phyloP scores from a whole-genome alignment of 2,329 filamentous ascomycete genomes.

The Aureobasidium sp. region DNA sequence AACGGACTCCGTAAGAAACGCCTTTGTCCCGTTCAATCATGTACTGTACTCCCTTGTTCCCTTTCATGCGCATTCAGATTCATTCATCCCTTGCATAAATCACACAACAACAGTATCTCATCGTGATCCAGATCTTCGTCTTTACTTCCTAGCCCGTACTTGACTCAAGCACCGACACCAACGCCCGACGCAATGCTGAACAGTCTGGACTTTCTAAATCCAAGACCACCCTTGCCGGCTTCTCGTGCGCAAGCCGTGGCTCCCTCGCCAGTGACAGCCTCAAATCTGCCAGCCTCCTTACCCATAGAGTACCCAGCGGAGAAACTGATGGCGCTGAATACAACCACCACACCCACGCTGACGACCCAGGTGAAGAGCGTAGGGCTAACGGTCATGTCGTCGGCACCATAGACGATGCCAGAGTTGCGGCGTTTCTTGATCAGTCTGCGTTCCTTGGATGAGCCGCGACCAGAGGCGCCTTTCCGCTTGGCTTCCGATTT shows the following conservation, averaged over 20 bases:
- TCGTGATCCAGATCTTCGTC: background rate
- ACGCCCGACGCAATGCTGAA: slow-evolving; percentile 13
- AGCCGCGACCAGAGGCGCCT: slow-evolving; percentile 30
- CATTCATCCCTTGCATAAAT: background rate
- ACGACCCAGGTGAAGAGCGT: slow-evolving; percentile 59
- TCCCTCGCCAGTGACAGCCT: slow-evolving; percentile 29
- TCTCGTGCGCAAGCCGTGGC: slow-evolving; percentile 25
- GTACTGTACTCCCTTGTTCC: background rate
- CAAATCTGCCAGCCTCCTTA: slow-evolving; percentile 48
- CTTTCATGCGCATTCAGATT: background rate
- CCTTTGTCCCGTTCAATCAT: background rate
- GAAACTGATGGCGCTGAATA: slow-evolving; percentile 57
- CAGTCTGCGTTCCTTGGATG: slow-evolving; percentile 37
- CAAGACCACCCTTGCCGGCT: slow-evolving; percentile 25
- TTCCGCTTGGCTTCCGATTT: slow-evolving; percentile 39
- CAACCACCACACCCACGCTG: slow-evolving; percentile 55
- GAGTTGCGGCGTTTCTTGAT: slow-evolving; percentile 36
- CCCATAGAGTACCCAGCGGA: slow-evolving; percentile 56
- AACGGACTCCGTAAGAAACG: background rate
- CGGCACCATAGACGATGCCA: slow-evolving; percentile 7
- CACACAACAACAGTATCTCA: background rate
- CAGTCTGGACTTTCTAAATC: slow-evolving; percentile 26
- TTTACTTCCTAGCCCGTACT: too few relatives aligned
- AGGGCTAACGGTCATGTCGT: slow-evolving; percentile 38
- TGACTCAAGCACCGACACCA: slow-evolving; percentile 12